Conservation (phyloP, 306 rosid genomes). For the Pyrus betulifolia region DNA sequence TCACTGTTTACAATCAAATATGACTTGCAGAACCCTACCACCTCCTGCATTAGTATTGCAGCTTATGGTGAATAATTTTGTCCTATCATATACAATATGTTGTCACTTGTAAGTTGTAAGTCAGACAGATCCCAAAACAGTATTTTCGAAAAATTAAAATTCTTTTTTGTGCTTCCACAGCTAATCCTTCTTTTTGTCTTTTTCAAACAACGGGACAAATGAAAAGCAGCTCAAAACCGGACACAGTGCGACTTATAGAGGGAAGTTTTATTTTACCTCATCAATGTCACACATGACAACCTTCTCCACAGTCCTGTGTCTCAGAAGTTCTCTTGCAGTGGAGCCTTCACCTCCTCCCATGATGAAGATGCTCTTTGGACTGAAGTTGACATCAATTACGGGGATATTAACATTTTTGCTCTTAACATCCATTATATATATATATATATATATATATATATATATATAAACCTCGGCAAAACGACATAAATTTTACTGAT, state of each 20-base stretch:
- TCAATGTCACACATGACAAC: constrained; percentile 96
- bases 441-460: not conserved
- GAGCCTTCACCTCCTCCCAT: constrained; percentile 99
- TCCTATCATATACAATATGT: too few species aligned
- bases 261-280: constrained; percentile 37
- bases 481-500: not conserved
- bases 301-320: constrained; percentile 74
- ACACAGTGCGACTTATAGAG: not conserved
- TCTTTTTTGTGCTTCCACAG: not conserved
- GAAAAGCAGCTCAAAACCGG: not conserved
- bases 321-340: constrained; percentile 88
- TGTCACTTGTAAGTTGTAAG: not conserved
- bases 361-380: constrained; percentile 72
- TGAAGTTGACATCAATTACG: constrained; percentile 2
- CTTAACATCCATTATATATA: not conserved
- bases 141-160: not conserved
- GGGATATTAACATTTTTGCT: not conserved
- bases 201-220: not conserved
- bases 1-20: constrained; percentile 70
- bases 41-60: constrained; percentile 53
- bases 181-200: not conserved
- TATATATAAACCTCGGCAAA: not conserved
- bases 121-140: not conserved
- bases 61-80: not conserved
- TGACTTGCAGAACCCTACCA: constrained; percentile 90